These are phyloP conservation scores for Heritiera littoralis DNA, from an alignment of 345 rosid species.

Conservation along the genomic window DNA sequence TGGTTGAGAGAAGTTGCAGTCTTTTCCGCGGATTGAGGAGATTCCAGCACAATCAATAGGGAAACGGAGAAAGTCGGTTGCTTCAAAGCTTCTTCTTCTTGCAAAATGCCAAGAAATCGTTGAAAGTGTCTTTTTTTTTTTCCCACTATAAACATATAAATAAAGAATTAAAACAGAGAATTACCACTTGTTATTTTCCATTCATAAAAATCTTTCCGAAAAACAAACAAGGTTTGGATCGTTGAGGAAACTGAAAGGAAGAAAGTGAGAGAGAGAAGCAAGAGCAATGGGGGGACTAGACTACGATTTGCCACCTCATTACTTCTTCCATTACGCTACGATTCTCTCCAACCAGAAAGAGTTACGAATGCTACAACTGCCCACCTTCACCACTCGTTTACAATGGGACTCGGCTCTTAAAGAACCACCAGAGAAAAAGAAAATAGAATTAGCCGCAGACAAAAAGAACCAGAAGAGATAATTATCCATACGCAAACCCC, in stretches of 20 bases:
- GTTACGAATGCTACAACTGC: neutral
- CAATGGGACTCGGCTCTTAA: neutral
- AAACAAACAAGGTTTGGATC: neutral
- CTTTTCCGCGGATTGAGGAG: neutral
- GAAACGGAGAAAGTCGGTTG: constrained; percentile 1
- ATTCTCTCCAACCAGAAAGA: neutral
- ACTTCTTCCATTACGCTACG: neutral
- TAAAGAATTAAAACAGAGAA: neutral
- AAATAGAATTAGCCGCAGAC: neutral
- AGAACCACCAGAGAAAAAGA: neutral
- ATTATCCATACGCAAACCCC: constrained; percentile 4
- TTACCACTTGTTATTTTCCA: neutral
- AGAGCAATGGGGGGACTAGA: neutral
- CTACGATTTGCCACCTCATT: neutral
- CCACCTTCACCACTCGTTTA: neutral
- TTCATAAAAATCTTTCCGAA: neutral
- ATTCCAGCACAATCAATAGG: neutral
- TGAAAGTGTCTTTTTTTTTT: neutral
- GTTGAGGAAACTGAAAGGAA: neutral
- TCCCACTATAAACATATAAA: no score
- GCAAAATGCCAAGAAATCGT: constrained; percentile 8
- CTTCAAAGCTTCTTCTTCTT: constrained; percentile 23
- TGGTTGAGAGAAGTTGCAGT: neutral
- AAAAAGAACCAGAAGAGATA: neutral
- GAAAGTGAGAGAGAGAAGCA: neutral